These are phyloP conservation scores for Fraxinus floribunda DNA, from an alignment of 305 asterid species.

Conservation along the genomic window DNA sequence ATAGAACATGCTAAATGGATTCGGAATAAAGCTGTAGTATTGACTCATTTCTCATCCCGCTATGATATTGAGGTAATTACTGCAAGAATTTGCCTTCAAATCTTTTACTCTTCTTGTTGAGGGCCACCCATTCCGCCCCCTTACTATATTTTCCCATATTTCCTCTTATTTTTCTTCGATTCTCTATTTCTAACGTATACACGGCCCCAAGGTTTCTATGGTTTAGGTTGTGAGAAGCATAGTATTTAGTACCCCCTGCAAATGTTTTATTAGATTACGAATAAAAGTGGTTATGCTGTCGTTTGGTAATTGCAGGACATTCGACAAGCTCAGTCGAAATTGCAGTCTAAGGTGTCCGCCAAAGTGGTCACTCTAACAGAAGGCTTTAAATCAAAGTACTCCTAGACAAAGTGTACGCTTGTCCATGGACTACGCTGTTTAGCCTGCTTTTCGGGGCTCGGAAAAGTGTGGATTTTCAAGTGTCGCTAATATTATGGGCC, in stretches of 20 bases:
- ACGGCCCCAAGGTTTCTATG: background rate
- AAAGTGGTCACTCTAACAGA: constrained; percentile 83
- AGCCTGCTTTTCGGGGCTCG: background rate
- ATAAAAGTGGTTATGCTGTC: background rate
- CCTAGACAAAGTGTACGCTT: constrained; percentile 20
- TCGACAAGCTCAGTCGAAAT: constrained; percentile 62
- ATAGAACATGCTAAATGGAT: constrained; percentile 84
- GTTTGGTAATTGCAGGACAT: constrained; percentile 59
- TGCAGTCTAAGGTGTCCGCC: constrained; percentile 75
- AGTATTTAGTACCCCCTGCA: background rate
- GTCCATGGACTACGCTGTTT: background rate
- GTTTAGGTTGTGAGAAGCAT: background rate
- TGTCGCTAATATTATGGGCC: background rate
- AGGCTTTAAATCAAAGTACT: constrained; percentile 80
- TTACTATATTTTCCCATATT: background rate
- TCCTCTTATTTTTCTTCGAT: background rate
- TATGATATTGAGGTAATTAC: constrained; percentile 74
- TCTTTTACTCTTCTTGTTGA: background rate
- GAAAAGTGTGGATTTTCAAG: background rate
- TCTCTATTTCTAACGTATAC: background rate
- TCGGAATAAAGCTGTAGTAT: constrained; percentile 64
- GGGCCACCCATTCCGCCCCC: background rate
- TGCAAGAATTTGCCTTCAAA: background rate
- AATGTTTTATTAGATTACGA: background rate
- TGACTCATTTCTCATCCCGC: constrained; percentile 96